Base-by-base conservation (phyloP, 805 yeast species). In the Nematodospora valgi region DNA sequence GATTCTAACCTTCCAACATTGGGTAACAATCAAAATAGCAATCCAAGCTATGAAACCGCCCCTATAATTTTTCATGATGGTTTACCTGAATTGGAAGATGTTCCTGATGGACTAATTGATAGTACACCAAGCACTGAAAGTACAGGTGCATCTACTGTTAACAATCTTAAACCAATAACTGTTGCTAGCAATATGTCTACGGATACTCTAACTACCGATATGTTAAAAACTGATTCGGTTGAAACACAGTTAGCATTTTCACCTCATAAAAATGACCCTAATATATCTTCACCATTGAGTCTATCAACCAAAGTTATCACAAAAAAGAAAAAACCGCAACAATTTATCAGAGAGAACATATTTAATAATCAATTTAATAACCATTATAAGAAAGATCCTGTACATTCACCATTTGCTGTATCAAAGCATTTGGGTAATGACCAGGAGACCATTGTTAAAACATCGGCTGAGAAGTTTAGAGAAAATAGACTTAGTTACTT, bases 341-440 rank as follows among this genome's bases (percentile, higher is more conserved):
- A 14, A 25, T 15, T 25, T 6, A 12, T 37, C 13, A 25, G 41
- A 8, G 45, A 48, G 11, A 48, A 40, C 13, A 35, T 41, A 26
- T 41, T 39, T 20, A 43, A 57, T 34, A 44, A 49, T 41, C 55
- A 51, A 27, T 69, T 54, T 52, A 64, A 61, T 26, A 73, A 72
- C 40, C 78, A 74, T 42, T 72, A 72, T 47, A 59, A 59, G 32
- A 71, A 68, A 37, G 68, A 82, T 51, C 68, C 64, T n/a, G 45
- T 52, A 5, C 43, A 48, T 21, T 48, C 50, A n/a, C 70, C 73
- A 12, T 64, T 68, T 39, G 70, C 71, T 2, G n/a, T 17, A 17
- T 62, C 72, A 1, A 44, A 56, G 18, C 74, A 67, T 48, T 48
- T 59, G 36, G 68, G 60, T 23, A 48, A 49, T 18, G 70, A 62